Conservation (phyloP, 305 asterid species). For the Solanum aculeatissimum region DNA sequence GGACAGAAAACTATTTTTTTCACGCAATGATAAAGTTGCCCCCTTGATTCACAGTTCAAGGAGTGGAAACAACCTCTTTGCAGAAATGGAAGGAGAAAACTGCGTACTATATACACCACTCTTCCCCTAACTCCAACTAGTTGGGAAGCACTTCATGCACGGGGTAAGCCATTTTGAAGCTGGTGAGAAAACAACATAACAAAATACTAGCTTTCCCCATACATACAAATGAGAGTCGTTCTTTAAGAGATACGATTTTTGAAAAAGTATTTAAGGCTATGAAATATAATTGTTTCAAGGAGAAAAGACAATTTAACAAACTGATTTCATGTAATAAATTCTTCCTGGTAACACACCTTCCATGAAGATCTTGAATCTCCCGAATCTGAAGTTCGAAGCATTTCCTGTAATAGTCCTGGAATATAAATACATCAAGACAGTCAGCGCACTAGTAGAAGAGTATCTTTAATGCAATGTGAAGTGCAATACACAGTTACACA, state of each 20-base stretch:
- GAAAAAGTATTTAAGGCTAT: not conserved
- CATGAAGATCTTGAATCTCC: constrained; percentile 64
- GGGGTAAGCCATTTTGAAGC: not conserved
- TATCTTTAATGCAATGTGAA: not conserved
- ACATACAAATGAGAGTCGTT: not conserved
- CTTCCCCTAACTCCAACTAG: not conserved
- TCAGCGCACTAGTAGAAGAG: not conserved
- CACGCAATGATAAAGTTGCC: not conserved
- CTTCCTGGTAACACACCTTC: constrained; percentile 47
- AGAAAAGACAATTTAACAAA: not conserved
- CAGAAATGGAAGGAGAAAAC: not conserved
- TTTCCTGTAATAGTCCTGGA: constrained; percentile 68
- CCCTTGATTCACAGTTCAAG: not conserved
- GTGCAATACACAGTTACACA: not conserved
- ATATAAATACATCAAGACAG: constrained; percentile 11
- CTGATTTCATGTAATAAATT: not conserved
- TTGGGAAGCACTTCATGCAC: not conserved
- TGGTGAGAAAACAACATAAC: not conserved
- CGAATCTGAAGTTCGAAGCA: constrained; percentile 64
- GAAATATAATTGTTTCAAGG: not conserved
- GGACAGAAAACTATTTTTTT: not conserved
- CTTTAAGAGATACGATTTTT: not conserved
- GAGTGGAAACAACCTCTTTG: not conserved
- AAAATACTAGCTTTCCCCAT: not conserved
- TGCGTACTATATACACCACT: not conserved